phyloP scores from a whole-genome alignment of 2,329 filamentous ascomycete species.

The Colletotrichum echinochloae region DNA sequence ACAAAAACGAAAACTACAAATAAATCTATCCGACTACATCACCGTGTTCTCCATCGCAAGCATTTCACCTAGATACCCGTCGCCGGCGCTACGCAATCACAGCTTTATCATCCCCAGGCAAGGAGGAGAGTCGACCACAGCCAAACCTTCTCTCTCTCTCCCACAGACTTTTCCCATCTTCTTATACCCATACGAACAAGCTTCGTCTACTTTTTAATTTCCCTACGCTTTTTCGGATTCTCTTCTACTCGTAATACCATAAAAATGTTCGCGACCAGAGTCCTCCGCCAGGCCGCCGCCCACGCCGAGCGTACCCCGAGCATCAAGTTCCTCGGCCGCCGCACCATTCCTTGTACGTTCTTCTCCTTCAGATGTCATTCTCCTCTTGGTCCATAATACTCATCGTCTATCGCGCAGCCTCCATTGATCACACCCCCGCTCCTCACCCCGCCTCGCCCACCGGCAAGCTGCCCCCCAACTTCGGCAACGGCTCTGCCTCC shows the following conservation, averaged over 20 bases:
- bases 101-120: slow-evolving; percentile 34
- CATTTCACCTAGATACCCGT: slow-evolving; percentile 19
- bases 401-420: slow-evolving; percentile 60
- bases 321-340: slow-evolving; percentile 73
- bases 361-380: background rate
- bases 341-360: slow-evolving; percentile 67
- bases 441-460: slow-evolving; percentile 79
- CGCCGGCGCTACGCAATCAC: slow-evolving; percentile 24
- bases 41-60: background rate
- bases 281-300: slow-evolving; percentile 69
- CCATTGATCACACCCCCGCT: slow-evolving; percentile 78
- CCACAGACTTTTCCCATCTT: background rate
- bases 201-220: slow-evolving; percentile 1
- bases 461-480: slow-evolving; percentile 69
- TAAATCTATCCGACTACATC: background rate
- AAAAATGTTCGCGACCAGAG: slow-evolving; percentile 67
- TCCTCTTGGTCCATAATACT: slow-evolving; percentile 31
- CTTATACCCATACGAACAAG: slow-evolving; percentile 5
- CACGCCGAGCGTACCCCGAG: slow-evolving; percentile 70
- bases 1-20: background rate
- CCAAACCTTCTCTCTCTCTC: background rate
- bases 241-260: background rate
- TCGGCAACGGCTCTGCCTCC: slow-evolving; percentile 51
- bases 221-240: background rate
- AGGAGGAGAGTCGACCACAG: slow-evolving; percentile 36